Evolutionary conservation across 768 basidiomycete genomes (phyloP), one percentile per base, ranked within the genome.

Genomic region (Tulasnella sp.): DNA sequence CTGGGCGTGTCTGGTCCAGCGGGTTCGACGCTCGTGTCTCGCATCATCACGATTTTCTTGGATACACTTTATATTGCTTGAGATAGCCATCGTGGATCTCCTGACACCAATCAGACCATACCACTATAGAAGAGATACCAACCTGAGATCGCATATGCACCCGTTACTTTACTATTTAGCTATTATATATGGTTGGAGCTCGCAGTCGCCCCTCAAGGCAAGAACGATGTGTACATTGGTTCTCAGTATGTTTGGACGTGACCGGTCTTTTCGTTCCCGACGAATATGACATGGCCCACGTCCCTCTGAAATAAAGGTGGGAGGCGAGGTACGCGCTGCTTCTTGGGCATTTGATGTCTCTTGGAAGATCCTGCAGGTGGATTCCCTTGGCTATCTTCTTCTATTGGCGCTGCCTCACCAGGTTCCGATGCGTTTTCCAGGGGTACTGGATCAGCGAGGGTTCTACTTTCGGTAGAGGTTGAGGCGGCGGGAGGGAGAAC

Each of bases 1-100:
- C 73, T 92, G 25, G 88, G 89, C 43, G 81, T 82, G 55, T 91
- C 88, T 7, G 89, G 83, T 65, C 81, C 82, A 2, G 81, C 88
- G 17, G 92, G 91, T 1, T 85, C 87, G 9, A 78, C 80, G 22
- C 81, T 94, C 73, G 84, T 92, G 21, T 79, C 80, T 4, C 77
- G 85, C 64, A 68, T 92, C 34, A 87, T 88, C 19, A 79, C 81
- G n/a, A 77, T 81, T 19, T 92, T 87, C 72, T 71, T 93, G 68
- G 88, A 92, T 70, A 75, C 86, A 53, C 62, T 92, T 65, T 92
- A 91, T 74, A 84, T 85, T 70, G 85, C 85, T 19, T 88, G 56
- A 38, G 15, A 38, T n/a, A n/a, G n/a, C n/a, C n/a, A n/a, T n/a
- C n/a, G n/a, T n/a, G n/a, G 34, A 38, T 38, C 34, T 7, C 34